phyloP scores from a whole-genome alignment of 495 filamentous ascomycete genomes.

The Xylaria castorea region DNA sequence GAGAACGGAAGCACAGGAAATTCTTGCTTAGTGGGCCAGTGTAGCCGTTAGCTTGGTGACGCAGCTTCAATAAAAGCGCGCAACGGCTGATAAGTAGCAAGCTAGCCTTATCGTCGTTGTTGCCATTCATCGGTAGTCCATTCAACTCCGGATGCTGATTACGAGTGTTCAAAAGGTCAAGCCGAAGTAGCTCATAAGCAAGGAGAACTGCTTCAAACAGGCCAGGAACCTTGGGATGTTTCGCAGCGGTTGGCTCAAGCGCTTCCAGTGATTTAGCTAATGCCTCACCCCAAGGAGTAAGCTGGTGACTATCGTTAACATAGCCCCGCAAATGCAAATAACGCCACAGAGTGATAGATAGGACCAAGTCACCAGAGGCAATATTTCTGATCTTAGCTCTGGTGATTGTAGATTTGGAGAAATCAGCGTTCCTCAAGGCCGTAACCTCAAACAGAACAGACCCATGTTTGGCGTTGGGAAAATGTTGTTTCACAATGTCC shows the following conservation, averaged over 20 bases:
- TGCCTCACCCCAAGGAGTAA: slow-evolving; percentile 85
- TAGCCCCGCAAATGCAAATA: slow-evolving; percentile 91
- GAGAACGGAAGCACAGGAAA: slow-evolving; percentile 83
- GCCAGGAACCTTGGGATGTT: slow-evolving; percentile 56
- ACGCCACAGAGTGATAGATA: slow-evolving; percentile 80
- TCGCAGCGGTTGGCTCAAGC: slow-evolving; percentile 67
- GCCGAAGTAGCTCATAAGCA: slow-evolving; percentile 79
- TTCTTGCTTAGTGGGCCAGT: slow-evolving; percentile 93
- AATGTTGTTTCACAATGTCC: slow-evolving; percentile 53
- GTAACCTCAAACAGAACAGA: slow-evolving; percentile 63
- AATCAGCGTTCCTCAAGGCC: slow-evolving; percentile 67
- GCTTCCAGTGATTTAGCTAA: slow-evolving; percentile 70
- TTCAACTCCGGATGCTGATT: slow-evolving; percentile 59
- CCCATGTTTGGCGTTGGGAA: slow-evolving; percentile 57
- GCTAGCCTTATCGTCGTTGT: slow-evolving; percentile 65
- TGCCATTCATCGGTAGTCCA: slow-evolving; percentile 58
- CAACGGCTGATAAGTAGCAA: slow-evolving; percentile 84
- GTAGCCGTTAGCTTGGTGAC: slow-evolving; percentile 86
- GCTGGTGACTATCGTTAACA: slow-evolving; percentile 76
- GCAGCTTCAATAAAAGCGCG: slow-evolving; percentile 79
- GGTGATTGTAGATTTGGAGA: slow-evolving; percentile 68
- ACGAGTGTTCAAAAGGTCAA: slow-evolving; percentile 74
- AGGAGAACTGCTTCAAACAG: slow-evolving; percentile 62
- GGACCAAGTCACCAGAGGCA: slow-evolving; percentile 71
- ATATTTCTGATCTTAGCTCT: slow-evolving; percentile 55